Percentiles rank a stretch among this genome's conserved stretches.
Conservation (phyloP, 495 filamentous ascomycete genomes). For the Aspergillus saccharolyticus region DNA sequence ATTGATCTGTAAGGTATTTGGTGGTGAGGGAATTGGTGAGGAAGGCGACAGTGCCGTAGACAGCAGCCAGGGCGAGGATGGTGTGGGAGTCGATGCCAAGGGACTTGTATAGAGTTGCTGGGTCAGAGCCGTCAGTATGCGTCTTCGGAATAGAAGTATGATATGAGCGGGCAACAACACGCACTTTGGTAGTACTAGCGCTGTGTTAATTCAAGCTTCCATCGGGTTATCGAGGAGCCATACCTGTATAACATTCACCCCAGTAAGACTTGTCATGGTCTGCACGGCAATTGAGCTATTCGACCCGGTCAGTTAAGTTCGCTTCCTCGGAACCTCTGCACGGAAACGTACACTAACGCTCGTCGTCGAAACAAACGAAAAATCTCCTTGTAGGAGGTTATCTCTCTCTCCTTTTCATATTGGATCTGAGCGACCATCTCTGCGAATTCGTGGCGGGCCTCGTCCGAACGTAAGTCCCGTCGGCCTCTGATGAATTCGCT, state of each 20-base stretch:
- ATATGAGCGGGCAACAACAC: constrained; percentile 2
- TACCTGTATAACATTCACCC: constrained; percentile 29
- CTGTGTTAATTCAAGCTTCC: not conserved
- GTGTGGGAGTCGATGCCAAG: constrained; percentile 47
- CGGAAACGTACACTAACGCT: constrained; percentile 38
- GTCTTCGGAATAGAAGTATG: not conserved
- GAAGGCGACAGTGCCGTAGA: constrained; percentile 54
- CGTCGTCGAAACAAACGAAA: constrained; percentile 48
- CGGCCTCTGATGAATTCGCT: constrained; percentile 47
- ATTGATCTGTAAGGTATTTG: constrained; percentile 52
- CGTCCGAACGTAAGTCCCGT: constrained; percentile 41
- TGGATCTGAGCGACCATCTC: constrained; percentile 55
- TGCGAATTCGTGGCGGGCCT: constrained; percentile 50
- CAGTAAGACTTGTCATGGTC: constrained; percentile 54
- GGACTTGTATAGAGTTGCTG: constrained; percentile 51
- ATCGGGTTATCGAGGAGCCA: not conserved
- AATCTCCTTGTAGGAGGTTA: constrained; percentile 49
- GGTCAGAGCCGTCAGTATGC: constrained; percentile 2
- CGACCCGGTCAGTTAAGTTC: not conserved
- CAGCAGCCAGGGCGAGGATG: constrained; percentile 50
- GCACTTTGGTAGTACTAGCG: constrained; percentile 50
- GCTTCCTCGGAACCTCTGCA: not conserved
- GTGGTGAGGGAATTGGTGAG: constrained; percentile 49
- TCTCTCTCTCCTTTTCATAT: constrained; percentile 54
- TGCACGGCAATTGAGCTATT: constrained; percentile 51